A percentile compares a stretch with the other conserved stretches of the same genome.
Evolutionary conservation across 352 stramenopile species (phyloP).

Genomic region (Pythium dissotocum): DNA sequence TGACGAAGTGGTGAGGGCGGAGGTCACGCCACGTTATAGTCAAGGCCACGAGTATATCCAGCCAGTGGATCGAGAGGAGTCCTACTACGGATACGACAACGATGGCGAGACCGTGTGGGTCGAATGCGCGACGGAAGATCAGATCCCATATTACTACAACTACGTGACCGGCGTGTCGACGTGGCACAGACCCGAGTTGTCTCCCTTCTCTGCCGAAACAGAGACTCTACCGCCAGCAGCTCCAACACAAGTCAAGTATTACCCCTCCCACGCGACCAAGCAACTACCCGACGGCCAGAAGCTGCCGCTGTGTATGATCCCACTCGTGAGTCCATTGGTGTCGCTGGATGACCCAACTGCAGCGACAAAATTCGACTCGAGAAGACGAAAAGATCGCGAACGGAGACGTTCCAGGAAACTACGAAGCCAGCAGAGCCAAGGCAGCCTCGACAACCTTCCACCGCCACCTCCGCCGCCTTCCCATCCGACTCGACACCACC

Average conservation of each 20-base stretch:
- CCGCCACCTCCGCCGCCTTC: neutral
- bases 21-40: constrained; percentile 5
- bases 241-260: neutral
- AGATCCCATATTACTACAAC: constrained; percentile 75
- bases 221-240: neutral
- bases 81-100: neutral
- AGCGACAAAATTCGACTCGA: constrained; percentile 47
- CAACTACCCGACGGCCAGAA: constrained; percentile 30
- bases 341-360: constrained; percentile 69
- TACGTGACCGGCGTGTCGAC: constrained; percentile 45
- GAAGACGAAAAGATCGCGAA: constrained; percentile 42
- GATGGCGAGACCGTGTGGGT: constrained; percentile 35
- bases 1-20: constrained; percentile 6
- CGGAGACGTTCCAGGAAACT: constrained; percentile 5
- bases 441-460: neutral
- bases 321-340: constrained; percentile 62
- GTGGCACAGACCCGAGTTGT: constrained; percentile 41
- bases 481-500: neutral
- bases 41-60: neutral
- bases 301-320: constrained; percentile 64
- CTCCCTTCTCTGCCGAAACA: neutral
- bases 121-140: constrained; percentile 50
- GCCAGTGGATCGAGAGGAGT: neutral
- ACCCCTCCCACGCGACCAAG: neutral
- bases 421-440: neutral